phyloP scores from a whole-genome alignment of 73 alveolate genomes.

The Paramecium primaurelia region DNA sequence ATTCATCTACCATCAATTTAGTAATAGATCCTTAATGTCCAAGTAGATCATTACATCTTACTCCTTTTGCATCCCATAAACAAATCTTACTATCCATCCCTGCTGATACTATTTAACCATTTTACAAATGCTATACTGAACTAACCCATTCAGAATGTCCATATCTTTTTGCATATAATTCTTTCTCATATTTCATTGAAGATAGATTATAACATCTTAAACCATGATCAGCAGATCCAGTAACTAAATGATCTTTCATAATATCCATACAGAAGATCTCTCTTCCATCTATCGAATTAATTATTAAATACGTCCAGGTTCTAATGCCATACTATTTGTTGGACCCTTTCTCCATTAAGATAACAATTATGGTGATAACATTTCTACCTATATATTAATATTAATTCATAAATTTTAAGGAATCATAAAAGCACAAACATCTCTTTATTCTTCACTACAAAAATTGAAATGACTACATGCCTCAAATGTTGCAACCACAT shows the following conservation, averaged over 20 bases:
- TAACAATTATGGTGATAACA: neutral
- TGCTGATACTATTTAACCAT: constrained; percentile 89
- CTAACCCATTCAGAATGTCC: constrained; percentile 99
- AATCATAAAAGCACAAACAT: constrained; percentile 59
- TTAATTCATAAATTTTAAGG: constrained; percentile 55
- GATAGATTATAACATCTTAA: constrained; percentile 85
- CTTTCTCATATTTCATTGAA: constrained; percentile 60
- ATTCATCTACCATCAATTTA: constrained; percentile 76
- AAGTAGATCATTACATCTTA: constrained; percentile 81
- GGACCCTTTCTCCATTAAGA: constrained; percentile 42
- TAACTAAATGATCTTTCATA: constrained; percentile 82
- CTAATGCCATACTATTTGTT: neutral
- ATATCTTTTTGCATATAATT: constrained; percentile 84
- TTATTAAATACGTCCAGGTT: constrained; percentile 22
- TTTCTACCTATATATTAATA: neutral
- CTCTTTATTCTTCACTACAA: constrained; percentile 56
- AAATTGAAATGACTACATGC: constrained; percentile 61
- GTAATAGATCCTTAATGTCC: constrained; percentile 81
- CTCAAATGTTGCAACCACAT: constrained; percentile 58
- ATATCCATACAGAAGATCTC: constrained; percentile 58
- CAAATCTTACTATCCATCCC: constrained; percentile 97
- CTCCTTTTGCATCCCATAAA: constrained; percentile 93
- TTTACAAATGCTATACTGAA: constrained; percentile 79
- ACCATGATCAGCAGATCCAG: constrained; percentile 98
- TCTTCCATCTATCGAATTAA: constrained; percentile 43